phyloP scores from a whole-genome alignment of 345 rosid genomes.

The Salix brachista region DNA sequence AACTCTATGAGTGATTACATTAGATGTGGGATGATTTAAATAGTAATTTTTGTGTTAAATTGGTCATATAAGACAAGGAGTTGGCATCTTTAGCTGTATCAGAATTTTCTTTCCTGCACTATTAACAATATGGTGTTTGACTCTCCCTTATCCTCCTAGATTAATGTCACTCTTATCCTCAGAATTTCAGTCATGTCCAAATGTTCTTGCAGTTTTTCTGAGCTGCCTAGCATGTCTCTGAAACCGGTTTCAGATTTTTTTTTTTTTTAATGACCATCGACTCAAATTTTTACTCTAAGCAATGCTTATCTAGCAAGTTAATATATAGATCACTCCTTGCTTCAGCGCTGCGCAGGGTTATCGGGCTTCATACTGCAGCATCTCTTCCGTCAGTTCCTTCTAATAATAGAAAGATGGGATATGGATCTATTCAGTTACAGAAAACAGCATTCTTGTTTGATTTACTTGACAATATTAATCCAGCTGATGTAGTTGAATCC shows the following conservation, averaged over 20 bases:
- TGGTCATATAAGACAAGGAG: not conserved
- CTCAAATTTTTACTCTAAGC: conserved; percentile 7
- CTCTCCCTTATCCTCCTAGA: not conserved
- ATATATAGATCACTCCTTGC: conserved; percentile 6
- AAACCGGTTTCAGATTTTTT: not conserved
- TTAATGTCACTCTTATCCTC: not conserved
- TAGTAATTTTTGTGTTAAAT: not conserved
- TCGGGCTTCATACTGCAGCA: conserved; percentile 38
- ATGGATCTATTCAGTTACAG: conserved; percentile 61
- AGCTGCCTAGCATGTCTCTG: not conserved
- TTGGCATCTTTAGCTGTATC: not conserved
- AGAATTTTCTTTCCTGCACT: not conserved
- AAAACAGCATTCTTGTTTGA: conserved; percentile 51
- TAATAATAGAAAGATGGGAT: conserved; percentile 44
- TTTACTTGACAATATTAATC: conserved; percentile 39
- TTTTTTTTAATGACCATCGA: not conserved
- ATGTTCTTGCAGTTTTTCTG: not conserved
- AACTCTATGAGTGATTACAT: not conserved
- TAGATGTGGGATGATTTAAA: not conserved
- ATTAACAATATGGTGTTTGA: not conserved
- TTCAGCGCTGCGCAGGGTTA: conserved; percentile 70
- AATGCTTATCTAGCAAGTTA: not conserved
- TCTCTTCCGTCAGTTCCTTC: conserved; percentile 49
- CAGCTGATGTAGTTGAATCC: conserved; percentile 41
- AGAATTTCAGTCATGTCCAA: not conserved